These are phyloP conservation scores for Pythium aquatile DNA, from an alignment of 352 stramenopile species.

Conservation along the genomic window DNA sequence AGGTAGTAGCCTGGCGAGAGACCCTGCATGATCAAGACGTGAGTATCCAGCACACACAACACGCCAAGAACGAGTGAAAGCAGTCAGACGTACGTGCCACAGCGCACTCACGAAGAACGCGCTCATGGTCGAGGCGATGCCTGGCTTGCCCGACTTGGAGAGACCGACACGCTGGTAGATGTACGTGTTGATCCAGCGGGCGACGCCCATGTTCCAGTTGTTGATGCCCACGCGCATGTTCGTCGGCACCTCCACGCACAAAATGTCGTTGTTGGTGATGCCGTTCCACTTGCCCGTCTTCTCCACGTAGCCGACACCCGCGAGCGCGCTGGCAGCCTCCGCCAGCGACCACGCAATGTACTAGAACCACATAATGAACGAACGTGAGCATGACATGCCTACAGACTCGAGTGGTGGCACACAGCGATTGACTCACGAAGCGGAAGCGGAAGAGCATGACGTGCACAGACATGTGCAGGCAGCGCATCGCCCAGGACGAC, in stretches of 20 bases:
- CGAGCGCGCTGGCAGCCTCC: constrained; percentile 66
- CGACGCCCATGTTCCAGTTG: constrained; percentile 89
- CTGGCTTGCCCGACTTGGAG: constrained; percentile 77
- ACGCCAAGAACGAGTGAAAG: background rate
- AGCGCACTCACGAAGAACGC: constrained; percentile 83
- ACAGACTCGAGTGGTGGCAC: background rate
- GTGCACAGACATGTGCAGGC: constrained; percentile 67
- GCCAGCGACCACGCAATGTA: constrained; percentile 88
- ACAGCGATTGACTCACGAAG: constrained; percentile 49
- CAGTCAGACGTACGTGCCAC: constrained; percentile 63
- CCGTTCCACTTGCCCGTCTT: constrained; percentile 83
- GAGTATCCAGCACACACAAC: background rate
- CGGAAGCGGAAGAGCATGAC: constrained; percentile 84
- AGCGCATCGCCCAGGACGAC: constrained; percentile 54
- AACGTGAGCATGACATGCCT: constrained; percentile 6
- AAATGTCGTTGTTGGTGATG: constrained; percentile 84
- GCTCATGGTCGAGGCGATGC: constrained; percentile 67
- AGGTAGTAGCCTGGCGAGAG: constrained; percentile 86
- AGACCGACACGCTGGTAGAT: constrained; percentile 84
- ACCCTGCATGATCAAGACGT: constrained; percentile 35
- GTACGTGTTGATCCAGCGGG: constrained; percentile 86
- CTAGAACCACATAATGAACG: constrained; percentile 34
- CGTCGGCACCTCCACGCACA: constrained; percentile 84
- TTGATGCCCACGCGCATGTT: constrained; percentile 86
- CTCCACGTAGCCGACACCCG: constrained; percentile 76